Conservation (phyloP, 1,284 basidiomycete genomes). For the Boletus subluridellus region DNA sequence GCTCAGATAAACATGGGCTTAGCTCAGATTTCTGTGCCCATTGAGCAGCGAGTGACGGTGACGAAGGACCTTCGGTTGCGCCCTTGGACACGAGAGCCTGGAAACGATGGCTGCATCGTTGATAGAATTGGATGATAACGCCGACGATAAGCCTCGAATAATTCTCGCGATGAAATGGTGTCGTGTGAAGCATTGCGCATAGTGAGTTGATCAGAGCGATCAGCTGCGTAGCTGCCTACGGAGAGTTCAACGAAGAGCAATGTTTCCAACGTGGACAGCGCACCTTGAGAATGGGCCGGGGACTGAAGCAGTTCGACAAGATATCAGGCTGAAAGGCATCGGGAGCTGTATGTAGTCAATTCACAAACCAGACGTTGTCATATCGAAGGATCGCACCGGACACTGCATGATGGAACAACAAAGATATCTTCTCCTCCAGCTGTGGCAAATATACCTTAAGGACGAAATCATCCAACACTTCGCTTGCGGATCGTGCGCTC, state of each 20-base stretch:
- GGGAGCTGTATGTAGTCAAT: slow-evolving; percentile 47
- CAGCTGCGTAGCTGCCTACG: slow-evolving; percentile 75
- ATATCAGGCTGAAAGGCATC: slow-evolving; percentile 84
- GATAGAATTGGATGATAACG: slow-evolving; percentile 97
- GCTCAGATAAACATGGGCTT: slow-evolving; percentile 64
- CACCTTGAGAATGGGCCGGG: slow-evolving; percentile 78
- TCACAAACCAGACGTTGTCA: neutral
- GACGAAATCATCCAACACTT: slow-evolving; percentile 91
- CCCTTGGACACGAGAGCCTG: slow-evolving; percentile 63
- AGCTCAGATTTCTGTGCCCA: slow-evolving; percentile 88
- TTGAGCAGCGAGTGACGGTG: slow-evolving; percentile 66
- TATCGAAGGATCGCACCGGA: slow-evolving; percentile 51
- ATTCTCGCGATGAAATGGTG: slow-evolving; percentile 95
- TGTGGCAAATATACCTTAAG: slow-evolving; percentile 91
- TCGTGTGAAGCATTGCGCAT: slow-evolving; percentile 87
- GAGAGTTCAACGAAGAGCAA: slow-evolving; percentile 8
- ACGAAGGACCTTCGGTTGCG: slow-evolving; percentile 39
- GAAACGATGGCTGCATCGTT: slow-evolving; percentile 87
- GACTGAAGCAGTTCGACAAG: slow-evolving; percentile 57
- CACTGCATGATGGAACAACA: slow-evolving; percentile 83
- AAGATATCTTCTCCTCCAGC: slow-evolving; percentile 90
- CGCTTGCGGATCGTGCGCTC: slow-evolving; percentile 66
- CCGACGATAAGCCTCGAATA: slow-evolving; percentile 92
- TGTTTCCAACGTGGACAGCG: slow-evolving; percentile 13
- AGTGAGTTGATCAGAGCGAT: slow-evolving; percentile 91